phyloP scores from a whole-genome alignment of 805 yeast species.

The Pichia phayaonensis region DNA sequence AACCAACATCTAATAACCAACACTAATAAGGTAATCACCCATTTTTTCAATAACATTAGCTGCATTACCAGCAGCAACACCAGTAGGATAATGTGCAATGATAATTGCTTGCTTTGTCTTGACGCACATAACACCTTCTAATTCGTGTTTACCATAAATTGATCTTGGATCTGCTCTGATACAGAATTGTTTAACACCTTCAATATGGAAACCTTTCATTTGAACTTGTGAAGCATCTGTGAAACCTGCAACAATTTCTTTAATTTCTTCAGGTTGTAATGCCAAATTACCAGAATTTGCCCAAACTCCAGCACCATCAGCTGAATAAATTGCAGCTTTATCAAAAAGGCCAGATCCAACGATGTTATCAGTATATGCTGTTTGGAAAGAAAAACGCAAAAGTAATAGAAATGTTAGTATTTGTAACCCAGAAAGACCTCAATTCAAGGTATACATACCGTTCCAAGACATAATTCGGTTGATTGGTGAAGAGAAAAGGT shows the following conservation, averaged over 20 bases:
- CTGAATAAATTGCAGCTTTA: slow-evolving; percentile 86
- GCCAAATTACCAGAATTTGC: slow-evolving; percentile 68
- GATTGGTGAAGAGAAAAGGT: background rate
- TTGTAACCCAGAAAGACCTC: too few relatives aligned
- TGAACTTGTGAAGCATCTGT: slow-evolving; percentile 73
- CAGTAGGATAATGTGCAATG: slow-evolving; percentile 90
- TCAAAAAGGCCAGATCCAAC: slow-evolving; percentile 82
- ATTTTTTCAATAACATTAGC: slow-evolving; percentile 89
- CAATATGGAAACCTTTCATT: slow-evolving; percentile 78
- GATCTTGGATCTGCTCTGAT: slow-evolving; percentile 88
- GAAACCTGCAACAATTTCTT: slow-evolving; percentile 70
- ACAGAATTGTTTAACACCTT: slow-evolving; percentile 80
- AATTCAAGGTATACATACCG: slow-evolving; percentile 22
- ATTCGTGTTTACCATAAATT: slow-evolving; percentile 86
- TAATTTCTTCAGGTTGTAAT: slow-evolving; percentile 63
- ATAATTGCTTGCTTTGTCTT: slow-evolving; percentile 90
- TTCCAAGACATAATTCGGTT: slow-evolving; percentile 27
- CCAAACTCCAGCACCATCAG: slow-evolving; percentile 94
- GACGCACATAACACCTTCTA: slow-evolving; percentile 82
- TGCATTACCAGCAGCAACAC: slow-evolving; percentile 91
- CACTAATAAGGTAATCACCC: slow-evolving; percentile 89
- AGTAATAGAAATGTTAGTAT: background rate
- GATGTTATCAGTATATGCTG: slow-evolving; percentile 93
- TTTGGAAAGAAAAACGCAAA: background rate
- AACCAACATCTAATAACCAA: slow-evolving; percentile 51